These are phyloP conservation scores for Cokeromyces recurvatus DNA, from an alignment of 371 early-diverging fungal genomes.

Conservation along the genomic window DNA sequence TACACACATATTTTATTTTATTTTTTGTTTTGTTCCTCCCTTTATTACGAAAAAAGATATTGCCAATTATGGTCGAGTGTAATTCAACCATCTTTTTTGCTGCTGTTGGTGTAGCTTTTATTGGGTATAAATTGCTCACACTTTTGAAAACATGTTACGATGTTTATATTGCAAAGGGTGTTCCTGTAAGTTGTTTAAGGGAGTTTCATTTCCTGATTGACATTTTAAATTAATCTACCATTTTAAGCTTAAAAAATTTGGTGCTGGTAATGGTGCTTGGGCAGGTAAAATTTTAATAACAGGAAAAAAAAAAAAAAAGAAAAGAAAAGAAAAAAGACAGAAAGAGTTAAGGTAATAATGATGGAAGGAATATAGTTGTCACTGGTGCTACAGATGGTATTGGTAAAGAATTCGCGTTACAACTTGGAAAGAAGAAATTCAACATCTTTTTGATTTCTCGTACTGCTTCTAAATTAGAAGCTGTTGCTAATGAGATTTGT, in stretches of 20 bases:
- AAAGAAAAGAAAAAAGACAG: no score
- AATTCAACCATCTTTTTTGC: slow-evolving; percentile 36
- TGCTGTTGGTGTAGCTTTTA: slow-evolving; percentile 43
- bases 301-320: no score
- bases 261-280: slow-evolving; percentile 81
- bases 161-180: slow-evolving; percentile 55
- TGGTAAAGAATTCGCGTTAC: slow-evolving; percentile 91
- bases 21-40: no score
- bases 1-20: no score
- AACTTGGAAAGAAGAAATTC: slow-evolving; percentile 82
- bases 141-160: slow-evolving; percentile 52
- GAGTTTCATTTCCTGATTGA: not conserved
- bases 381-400: slow-evolving; percentile 99
- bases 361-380: slow-evolving; percentile 53
- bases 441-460: slow-evolving; percentile 91
- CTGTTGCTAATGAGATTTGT: slow-evolving; percentile 70
- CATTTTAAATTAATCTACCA: not conserved
- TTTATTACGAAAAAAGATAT: no score
- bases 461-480: slow-evolving; percentile 79
- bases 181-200: slow-evolving; percentile 48
- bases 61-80: slow-evolving; percentile 28
- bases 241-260: slow-evolving; percentile 71
- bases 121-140: slow-evolving; percentile 42
- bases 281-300: slow-evolving; percentile 62
- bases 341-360: no score